These are phyloP conservation scores for Venturia pyrina DNA, from an alignment of 2,329 filamentous ascomycete species.

Conservation along the genomic window DNA sequence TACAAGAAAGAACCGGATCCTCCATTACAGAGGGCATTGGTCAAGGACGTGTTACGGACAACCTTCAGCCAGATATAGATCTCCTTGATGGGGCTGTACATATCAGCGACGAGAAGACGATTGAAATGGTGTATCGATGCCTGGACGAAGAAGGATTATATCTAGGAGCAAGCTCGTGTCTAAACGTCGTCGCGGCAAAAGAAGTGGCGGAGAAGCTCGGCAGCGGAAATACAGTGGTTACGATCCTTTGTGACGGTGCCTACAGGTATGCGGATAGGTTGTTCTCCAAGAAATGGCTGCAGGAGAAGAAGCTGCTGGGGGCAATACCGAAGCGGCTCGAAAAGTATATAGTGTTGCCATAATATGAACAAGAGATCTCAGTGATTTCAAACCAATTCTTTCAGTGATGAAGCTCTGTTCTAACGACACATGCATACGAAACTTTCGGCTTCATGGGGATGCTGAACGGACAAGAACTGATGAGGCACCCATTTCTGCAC, in stretches of 20 bases:
- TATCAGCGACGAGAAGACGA: constrained; percentile 86
- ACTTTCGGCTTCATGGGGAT: background rate
- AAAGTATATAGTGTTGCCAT: constrained; percentile 91
- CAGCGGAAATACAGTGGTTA: constrained; percentile 82
- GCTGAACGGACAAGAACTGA: background rate
- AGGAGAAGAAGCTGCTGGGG: constrained; percentile 69
- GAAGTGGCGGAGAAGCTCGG: constrained; percentile 88
- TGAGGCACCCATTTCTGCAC: background rate
- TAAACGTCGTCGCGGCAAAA: constrained; percentile 93
- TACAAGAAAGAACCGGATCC: constrained; percentile 70
- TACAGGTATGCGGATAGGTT: constrained; percentile 91
- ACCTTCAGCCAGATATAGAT: constrained; percentile 74
- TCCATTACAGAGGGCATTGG: constrained; percentile 98
- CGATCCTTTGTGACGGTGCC: constrained; percentile 90
- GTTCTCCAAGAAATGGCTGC: constrained; percentile 86
- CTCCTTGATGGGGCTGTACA: constrained; percentile 75
- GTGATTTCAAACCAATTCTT: background rate
- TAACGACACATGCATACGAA: background rate
- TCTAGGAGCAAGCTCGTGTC: constrained; percentile 80
- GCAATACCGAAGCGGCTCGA: constrained; percentile 76
- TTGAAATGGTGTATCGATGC: constrained; percentile 95
- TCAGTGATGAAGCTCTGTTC: background rate
- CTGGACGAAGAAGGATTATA: constrained; percentile 94
- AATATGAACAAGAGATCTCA: background rate
- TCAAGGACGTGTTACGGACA: constrained; percentile 93